A percentile compares a stretch with the other conserved stretches of the same genome.
Evolutionary conservation across 257 asterid genomes (phyloP).

Genomic region (Lycium barbarum): DNA sequence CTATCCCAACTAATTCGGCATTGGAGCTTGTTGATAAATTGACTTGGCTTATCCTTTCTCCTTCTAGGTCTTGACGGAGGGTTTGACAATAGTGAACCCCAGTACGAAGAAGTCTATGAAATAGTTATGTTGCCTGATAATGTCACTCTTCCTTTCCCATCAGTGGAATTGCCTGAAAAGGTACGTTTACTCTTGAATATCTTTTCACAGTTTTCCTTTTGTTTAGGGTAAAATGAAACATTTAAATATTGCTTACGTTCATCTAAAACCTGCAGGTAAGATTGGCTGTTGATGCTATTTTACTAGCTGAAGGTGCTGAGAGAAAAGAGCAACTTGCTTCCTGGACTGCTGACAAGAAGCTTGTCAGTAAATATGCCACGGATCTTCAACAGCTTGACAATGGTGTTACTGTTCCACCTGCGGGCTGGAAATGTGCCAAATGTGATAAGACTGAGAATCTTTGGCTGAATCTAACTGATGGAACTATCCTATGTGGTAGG

Average conservation of each 20-base stretch:
- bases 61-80: conserved; percentile 88
- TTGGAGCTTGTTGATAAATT: conserved; percentile 17
- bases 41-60: conserved; percentile 29
- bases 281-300: conserved; percentile 86
- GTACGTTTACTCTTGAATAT: conserved; percentile 41
- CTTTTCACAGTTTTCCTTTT: not conserved
- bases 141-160: conserved; percentile 86
- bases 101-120: conserved; percentile 71
- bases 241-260: not conserved
- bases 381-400: conserved; percentile 84
- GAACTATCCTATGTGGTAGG: conserved; percentile 91
- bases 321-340: conserved; percentile 92
- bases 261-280: conserved; percentile 66
- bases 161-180: conserved; percentile 97
- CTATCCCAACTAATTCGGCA: not conserved
- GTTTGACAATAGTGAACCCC: conserved; percentile 80
- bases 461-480: conserved; percentile 95
- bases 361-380: conserved; percentile 77
- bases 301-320: conserved; percentile 85
- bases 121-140: conserved; percentile 81
- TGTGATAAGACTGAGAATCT: conserved; percentile 96
- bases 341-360: conserved; percentile 90
- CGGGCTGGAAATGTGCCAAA: conserved; percentile 93
- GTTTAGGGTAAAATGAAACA: not conserved
- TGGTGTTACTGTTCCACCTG: conserved; percentile 82